Evolutionary conservation across 805 yeast species (phyloP).

Genomic region (Ogataea ramenticola): DNA sequence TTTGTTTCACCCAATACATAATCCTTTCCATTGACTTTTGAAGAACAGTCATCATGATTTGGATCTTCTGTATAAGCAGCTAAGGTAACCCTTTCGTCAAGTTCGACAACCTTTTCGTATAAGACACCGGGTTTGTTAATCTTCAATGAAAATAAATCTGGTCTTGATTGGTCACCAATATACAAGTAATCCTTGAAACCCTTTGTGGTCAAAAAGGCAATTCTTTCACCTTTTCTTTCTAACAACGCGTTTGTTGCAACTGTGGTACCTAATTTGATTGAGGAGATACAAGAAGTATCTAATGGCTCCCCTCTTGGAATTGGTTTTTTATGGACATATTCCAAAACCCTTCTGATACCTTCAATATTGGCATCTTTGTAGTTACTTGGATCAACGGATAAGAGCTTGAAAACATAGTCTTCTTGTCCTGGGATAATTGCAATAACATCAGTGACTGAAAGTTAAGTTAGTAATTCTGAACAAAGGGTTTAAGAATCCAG

Average conservation of each 20-base stretch:
- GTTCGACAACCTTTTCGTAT: slow-evolving; percentile 63
- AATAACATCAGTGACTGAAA: slow-evolving; percentile 2
- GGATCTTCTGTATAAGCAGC: slow-evolving; percentile 70
- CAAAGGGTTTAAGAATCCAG: not conserved
- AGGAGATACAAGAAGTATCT: slow-evolving; percentile 49
- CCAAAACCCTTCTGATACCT: slow-evolving; percentile 72
- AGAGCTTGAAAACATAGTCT: slow-evolving; percentile 59
- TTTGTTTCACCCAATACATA: slow-evolving; percentile 29
- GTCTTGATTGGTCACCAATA: slow-evolving; percentile 85
- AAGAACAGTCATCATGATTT: slow-evolving; percentile 29
- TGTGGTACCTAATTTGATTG: slow-evolving; percentile 81
- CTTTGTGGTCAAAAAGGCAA: slow-evolving; percentile 71
- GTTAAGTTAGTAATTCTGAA: not conserved
- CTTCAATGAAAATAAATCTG: slow-evolving; percentile 69
- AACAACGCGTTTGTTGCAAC: slow-evolving; percentile 86
- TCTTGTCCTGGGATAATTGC: slow-evolving; percentile 31
- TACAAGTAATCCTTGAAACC: slow-evolving; percentile 73
- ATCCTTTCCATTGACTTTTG: slow-evolving; percentile 13
- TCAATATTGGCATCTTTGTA: slow-evolving; percentile 84
- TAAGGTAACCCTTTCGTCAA: slow-evolving; percentile 78
- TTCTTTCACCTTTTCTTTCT: slow-evolving; percentile 79
- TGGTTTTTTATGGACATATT: slow-evolving; percentile 36
- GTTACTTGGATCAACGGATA: slow-evolving; percentile 80
- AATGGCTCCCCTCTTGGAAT: slow-evolving; percentile 50
- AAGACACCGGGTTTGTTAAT: slow-evolving; percentile 60